These are phyloP conservation scores for Striga asiatica DNA, from an alignment of 257 asterid genomes.

Conservation along the genomic window DNA sequence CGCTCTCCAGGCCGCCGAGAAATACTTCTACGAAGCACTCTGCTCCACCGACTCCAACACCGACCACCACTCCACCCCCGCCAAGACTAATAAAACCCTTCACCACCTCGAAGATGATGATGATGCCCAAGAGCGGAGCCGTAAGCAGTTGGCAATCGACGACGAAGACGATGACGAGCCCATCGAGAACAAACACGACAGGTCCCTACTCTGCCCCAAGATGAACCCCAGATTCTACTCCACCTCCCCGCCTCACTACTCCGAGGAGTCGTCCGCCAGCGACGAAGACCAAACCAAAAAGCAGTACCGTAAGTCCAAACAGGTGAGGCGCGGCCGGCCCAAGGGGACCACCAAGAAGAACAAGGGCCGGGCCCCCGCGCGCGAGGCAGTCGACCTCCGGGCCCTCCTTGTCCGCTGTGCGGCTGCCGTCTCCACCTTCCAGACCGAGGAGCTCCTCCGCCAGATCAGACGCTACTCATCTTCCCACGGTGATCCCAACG, in stretches of 20 bases:
- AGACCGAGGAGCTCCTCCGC: constrained; percentile 23
- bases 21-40: constrained; percentile 42
- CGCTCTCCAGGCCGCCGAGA: constrained; percentile 70
- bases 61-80: not conserved
- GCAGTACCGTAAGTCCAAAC: constrained; percentile 21
- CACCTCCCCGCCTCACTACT: not conserved
- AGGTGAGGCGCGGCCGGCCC: constrained; percentile 34
- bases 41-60: not conserved
- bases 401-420: constrained; percentile 42
- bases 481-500: constrained; percentile 37
- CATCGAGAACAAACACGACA: constrained; percentile 38
- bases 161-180: constrained; percentile 27
- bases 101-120: constrained; percentile 15
- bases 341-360: constrained; percentile 34
- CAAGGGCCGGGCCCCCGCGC: constrained; percentile 1
- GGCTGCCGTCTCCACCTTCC: constrained; percentile 29
- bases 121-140: constrained; percentile 11
- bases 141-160: constrained; percentile 36
- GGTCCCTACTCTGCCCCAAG: constrained; percentile 46
- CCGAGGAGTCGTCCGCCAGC: constrained; percentile 8
- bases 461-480: constrained; percentile 35
- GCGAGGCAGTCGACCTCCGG: constrained; percentile 28
- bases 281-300: constrained; percentile 23
- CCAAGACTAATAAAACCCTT: not conserved
- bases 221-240: constrained; percentile 44